Conservation (phyloP, 176 grass and related monocot species). For the Pontederia paniculata region DNA sequence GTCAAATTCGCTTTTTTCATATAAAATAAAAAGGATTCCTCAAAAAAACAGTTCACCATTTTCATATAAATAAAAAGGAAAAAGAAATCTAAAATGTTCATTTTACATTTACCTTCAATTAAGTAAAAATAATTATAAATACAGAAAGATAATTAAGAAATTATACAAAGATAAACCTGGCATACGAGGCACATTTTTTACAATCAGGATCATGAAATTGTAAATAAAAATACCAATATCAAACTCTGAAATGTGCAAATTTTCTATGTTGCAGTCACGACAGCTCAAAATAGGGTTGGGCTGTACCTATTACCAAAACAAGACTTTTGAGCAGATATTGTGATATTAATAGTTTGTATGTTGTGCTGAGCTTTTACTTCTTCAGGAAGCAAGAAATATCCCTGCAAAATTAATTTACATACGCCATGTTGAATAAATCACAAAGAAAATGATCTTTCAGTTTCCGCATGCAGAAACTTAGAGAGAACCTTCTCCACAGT, state of each 20-base stretch:
- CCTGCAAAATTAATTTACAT: slow-evolving; percentile 32
- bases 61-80: too few species aligned
- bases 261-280: background rate
- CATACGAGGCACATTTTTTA: too few species aligned
- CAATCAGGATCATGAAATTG: too few species aligned
- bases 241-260: too few species aligned
- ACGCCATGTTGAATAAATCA: background rate
- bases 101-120: too few species aligned
- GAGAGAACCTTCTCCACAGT: slow-evolving; percentile 72
- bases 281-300: background rate
- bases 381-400: slow-evolving; percentile 99
- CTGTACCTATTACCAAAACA: slow-evolving; percentile 90
- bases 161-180: too few species aligned
- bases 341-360: slow-evolving; percentile 66
- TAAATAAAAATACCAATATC: too few species aligned
- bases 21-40: too few species aligned
- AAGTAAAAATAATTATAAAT: too few species aligned
- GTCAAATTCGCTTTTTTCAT: background rate
- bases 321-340: slow-evolving; percentile 77
- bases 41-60: too few species aligned
- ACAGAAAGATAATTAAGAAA: too few species aligned
- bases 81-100: too few species aligned
- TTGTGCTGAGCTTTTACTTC: slow-evolving; percentile 65
- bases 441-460: slow-evolving; percentile 1
- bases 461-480: background rate